Base-by-base conservation (phyloP, 1,284 basidiomycete genomes). In the Puccinia novopanici region DNA sequence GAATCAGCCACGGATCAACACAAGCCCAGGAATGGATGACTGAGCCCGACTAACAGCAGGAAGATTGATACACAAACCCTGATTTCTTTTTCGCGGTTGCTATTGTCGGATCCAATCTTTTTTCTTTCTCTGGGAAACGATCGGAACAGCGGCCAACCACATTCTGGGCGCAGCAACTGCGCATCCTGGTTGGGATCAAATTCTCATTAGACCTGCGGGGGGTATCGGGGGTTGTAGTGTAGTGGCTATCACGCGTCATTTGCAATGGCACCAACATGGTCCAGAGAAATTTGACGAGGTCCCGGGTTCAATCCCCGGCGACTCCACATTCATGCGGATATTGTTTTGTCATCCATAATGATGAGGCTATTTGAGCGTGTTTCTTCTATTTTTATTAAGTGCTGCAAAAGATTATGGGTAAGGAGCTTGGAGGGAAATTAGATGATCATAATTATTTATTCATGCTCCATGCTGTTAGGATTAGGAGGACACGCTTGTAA, bases 241-340 rank as follows among this genome's bases (percentile, higher is more conserved):
- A 79, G 76, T 79, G 76, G 76, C 55, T 80, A 79, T 79, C 77
- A 73, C 77, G 57, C 77, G 67, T 80, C 77, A 77, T 77, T 77
- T 77, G 75, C 77, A 80, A 70, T 71, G 59, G 42, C 48, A 68
- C 42, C 42, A 27, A 0, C 30, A 15, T 0, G 34, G 15, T 63
- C 8, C 37, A 37, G 10, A 10, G 54, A 55, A 79, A 30, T 45
- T 80, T 80, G 77, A 80, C 67, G 77, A 72, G 68, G 77, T 80
- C 77, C 68, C 68, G 68, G 68, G 77, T 80, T 80, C 77, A 80
- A 80, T 80, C 77, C 77, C 68, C 68, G 77, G 68, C 67, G 45
- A 52, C 67, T 80, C 77, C 77, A 80, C n/a, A 8, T n/a, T 48
- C 68, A 52, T 50, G 6, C 17, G 10, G 15, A 22, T 22, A 52